A percentile compares a stretch with the other conserved stretches of the same genome.
phyloP scores from a whole-genome alignment of 768 basidiomycete genomes.

The Podaxis carcinomalis region DNA sequence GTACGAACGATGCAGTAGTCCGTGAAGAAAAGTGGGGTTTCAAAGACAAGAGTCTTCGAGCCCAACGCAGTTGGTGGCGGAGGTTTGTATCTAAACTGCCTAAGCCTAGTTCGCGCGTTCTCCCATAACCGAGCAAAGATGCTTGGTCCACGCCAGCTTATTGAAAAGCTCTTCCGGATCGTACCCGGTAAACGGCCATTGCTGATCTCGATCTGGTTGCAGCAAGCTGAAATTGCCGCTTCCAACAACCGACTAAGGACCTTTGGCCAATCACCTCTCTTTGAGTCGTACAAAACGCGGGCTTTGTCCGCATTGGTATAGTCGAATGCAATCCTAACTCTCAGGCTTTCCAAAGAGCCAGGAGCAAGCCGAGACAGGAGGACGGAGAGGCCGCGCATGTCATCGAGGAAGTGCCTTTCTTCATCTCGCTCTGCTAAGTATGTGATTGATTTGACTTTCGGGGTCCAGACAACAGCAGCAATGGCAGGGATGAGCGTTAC shows the following conservation, averaged over 20 bases:
- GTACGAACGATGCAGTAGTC: neutral
- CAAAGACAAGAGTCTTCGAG: neutral
- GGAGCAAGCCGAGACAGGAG: neutral
- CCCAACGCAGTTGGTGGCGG: neutral
- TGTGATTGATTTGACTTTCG: neutral
- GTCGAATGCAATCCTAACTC: neutral
- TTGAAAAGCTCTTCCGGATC: too few species aligned
- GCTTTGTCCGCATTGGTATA: neutral
- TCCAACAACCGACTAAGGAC: neutral
- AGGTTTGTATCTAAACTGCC: neutral
- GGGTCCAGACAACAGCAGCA: neutral
- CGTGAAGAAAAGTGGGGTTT: neutral
- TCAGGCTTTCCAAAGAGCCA: neutral
- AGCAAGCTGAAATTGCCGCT: neutral
- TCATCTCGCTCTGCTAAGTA: neutral
- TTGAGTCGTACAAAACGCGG: neutral
- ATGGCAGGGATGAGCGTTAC: neutral
- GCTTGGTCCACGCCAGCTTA: neutral
- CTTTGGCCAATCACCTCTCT: neutral
- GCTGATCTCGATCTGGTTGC: neutral
- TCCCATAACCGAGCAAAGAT: neutral
- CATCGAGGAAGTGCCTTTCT: neutral
- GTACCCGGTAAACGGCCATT: neutral
- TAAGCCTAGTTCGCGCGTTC: neutral
- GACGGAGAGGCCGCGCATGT: neutral